Base-by-base conservation (phyloP, 2,329 filamentous ascomycete genomes). In the Westerdykella aurantiaca region DNA sequence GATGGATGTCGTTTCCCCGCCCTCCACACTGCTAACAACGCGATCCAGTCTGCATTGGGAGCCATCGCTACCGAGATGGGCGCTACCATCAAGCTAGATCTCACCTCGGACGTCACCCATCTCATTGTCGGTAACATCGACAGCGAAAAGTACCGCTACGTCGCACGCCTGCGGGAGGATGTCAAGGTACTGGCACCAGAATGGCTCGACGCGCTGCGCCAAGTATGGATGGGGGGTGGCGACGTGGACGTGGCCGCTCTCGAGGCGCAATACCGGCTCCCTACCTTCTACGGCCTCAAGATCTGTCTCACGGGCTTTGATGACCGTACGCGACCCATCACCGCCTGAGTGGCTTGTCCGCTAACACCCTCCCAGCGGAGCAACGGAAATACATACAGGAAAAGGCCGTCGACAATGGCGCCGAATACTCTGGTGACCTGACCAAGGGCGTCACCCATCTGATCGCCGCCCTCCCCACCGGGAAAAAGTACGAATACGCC, bases 61-160 rank as follows among this genome's bases (percentile, higher is more conserved):
- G 69, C 75, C 39, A 80, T 82, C 48, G 86, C 86, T 14, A 69
- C 75, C 50, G 81, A 95, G 62, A 88, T 98, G 74, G 93, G 93
- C 52, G 93, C 90, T 40, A 69, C 79, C 47, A 86, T 95, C 75
- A 89, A 86, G 58, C 85, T 89, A 67, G 90, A 98, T 66, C 80
- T 98, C 37, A 97, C 90, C n/a, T 87, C 86, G 44, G 88, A 96
- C 66, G 88, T 95, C 38, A 97, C 93, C 5, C 93, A 98, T 71
- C 81, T 98, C 38, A 79, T 98, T 50, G 88, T 95, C 49, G 93
- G 90, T 64, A 83, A 86, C 58, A 86, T 88, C 58, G 81, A 91
- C 63, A 97, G 91, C 1, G 81, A 86, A 39, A 98, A 98, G 68
- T 98, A 98, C 70, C 85, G 83, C 66, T 95, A 95, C 74, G 91